Evolutionary conservation across 257 asterid species (phyloP), one percentile per base, ranked within the genome.

Genomic region (Solanum arcanum): DNA sequence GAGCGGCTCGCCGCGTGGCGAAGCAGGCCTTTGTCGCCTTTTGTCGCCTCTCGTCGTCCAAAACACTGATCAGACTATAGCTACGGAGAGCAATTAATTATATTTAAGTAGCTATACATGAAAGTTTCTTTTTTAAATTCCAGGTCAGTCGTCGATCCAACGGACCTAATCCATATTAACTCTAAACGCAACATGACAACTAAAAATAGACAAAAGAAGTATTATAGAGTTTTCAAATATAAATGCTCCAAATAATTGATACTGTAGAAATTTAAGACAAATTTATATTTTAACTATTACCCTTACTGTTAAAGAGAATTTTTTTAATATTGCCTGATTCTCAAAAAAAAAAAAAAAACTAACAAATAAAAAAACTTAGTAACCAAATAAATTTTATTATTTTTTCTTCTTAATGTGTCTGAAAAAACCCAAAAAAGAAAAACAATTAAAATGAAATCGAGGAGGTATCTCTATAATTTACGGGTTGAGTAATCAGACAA

Each of bases 101-200:
- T 33, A 33, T 33, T 33, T 33, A 33, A 33, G 35, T 33, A 1
- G 5, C 35, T 33, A 33, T 33, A 33, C 4, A 5, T 33, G 35
- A 33, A 33, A 33, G 35, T 4, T 33, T 33, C 1, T 33, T 33
- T 33, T 33, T 33, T 33, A 33, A 4, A 33, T 33, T 33, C 1
- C 35, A 33, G 35, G 35, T 5, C 7, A 37, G 1, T 7, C 0
- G 0, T 1, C 1, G 39, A 37, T 0, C 7, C 39, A 5, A 37
- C 39, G 2, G 1, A 37, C 39, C 39, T 37, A 6, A 37, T 37
- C 39, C 7, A 37, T 37, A 37, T 37, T 37, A 37, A 37, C 39
- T 37, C 39, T 39, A 39, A 39, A 39, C 42, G 9, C 0, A 39
- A 39, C 9, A 39, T 7, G 42, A 39, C 42, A 39, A 39, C 0